Evolutionary conservation across 768 basidiomycete genomes (phyloP), one percentile per base, ranked within the genome.

Genomic region (Galerina sulciceps): DNA sequence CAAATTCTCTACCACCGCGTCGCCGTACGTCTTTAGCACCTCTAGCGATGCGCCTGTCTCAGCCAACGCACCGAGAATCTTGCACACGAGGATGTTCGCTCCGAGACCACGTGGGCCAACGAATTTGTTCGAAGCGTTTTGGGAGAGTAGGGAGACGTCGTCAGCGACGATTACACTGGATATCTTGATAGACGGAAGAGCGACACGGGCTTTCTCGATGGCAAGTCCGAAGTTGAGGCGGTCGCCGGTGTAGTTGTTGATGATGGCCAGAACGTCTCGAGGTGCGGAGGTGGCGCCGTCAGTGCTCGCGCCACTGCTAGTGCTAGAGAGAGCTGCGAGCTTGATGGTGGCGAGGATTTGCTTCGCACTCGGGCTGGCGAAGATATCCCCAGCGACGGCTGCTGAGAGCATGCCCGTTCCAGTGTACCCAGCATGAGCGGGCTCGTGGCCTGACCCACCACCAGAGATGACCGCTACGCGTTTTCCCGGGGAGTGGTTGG

Each of bases 281-380:
- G 52, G 58, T 18, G 15, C 14, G 34, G 43, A 20, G 23, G 52
- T 44, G 14, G 23, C 17, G 18, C 10, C n/a, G 8, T 20, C 49
- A n/a, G 17, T n/a, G 8, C 44, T 38, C n/a, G n/a, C n/a, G n/a
- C n/a, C n/a, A n/a, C n/a, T n/a, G n/a, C n/a, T n/a, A n/a, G n/a
- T n/a, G n/a, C n/a, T n/a, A 22, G 43, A 40, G 18, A 72, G 72
- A 0, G 80, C 75, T 22, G 83, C 83, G 38, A 83, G 71, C 43
- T 79, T 69, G 56, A 87, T 76, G 3, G 80, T 79, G 10, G 73
- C 72, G n/a, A 80, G 57, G 45, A 87, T 81, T 67, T 86, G 84
- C 47, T 79, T 78, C n/a, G 85, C 82, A 61, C 82, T 85, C 0
- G 85, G 87, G 45, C 80, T 83, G 10, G 86, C 85, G 64, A 87